Percentiles rank a stretch among this genome's conserved stretches.
Evolutionary conservation across 2,329 filamentous ascomycete species (phyloP).

Genomic region (Fusarium sp.): DNA sequence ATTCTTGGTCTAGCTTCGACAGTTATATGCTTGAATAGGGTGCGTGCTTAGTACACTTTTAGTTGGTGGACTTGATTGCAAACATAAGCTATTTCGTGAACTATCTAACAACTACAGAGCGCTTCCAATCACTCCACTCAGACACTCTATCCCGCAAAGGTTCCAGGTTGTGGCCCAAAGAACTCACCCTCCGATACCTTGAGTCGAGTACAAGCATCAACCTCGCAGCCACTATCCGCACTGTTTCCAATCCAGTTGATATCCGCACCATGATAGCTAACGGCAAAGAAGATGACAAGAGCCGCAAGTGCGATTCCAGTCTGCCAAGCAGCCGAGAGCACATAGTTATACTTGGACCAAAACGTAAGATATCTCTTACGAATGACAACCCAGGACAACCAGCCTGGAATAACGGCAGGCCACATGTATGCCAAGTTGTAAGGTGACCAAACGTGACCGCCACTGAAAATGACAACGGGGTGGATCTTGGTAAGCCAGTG

Average conservation of each 20-base stretch:
- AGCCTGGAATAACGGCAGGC: conserved; percentile 59
- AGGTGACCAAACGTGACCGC: conserved; percentile 53
- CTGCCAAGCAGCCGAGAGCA: conserved; percentile 58
- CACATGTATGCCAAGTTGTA: conserved; percentile 60
- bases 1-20: too few species aligned
- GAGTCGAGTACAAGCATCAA: conserved; percentile 32
- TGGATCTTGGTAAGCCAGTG: conserved; percentile 54
- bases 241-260: conserved; percentile 60
- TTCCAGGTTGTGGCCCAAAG: conserved; percentile 42
- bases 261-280: conserved; percentile 51
- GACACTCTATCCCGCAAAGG: conserved; percentile 12
- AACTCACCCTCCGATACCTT: conserved; percentile 41
- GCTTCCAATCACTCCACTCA: too few species aligned
- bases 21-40: too few species aligned
- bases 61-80: too few species aligned
- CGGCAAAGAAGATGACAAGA: conserved; percentile 61
- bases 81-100: too few species aligned
- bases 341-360: conserved; percentile 63
- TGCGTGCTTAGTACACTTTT: too few species aligned
- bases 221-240: conserved; percentile 42
- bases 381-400: conserved; percentile 59
- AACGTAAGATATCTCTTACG: conserved; percentile 56
- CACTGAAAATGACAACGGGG: conserved; percentile 56
- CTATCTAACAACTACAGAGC: background rate
- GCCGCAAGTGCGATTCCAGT: conserved; percentile 58